phyloP scores from a whole-genome alignment of 2,329 filamentous ascomycete genomes.

The Thelonectria olida region DNA sequence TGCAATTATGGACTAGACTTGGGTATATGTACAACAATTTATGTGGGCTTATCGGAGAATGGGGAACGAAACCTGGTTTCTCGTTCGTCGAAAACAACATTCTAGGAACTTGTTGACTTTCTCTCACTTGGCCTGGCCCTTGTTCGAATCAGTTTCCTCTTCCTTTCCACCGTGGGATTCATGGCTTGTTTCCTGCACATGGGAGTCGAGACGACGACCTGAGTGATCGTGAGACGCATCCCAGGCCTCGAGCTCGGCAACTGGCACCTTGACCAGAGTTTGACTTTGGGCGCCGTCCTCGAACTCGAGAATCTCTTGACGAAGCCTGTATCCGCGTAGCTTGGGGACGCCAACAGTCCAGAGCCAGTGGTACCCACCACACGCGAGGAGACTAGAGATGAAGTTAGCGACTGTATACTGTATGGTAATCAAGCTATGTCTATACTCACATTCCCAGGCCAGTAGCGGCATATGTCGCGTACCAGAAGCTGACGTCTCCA shows the following conservation, averaged over 20 bases:
- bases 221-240: slow-evolving; percentile 66
- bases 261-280: slow-evolving; percentile 62
- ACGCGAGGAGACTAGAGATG: slow-evolving; percentile 55
- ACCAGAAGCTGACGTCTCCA: slow-evolving; percentile 78
- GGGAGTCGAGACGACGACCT: slow-evolving; percentile 30
- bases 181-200: background rate
- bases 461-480: slow-evolving; percentile 73
- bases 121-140: slow-evolving; percentile 6
- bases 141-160: slow-evolving; percentile 20
- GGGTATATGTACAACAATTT: background rate
- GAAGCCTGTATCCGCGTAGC: slow-evolving; percentile 61
- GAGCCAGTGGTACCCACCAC: slow-evolving; percentile 64
- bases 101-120: background rate
- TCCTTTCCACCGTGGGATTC: background rate
- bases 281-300: slow-evolving; percentile 55
- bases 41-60: background rate
- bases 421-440: background rate
- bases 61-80: background rate
- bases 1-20: background rate
- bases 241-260: slow-evolving; percentile 61
- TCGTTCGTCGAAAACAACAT: background rate
- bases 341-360: slow-evolving; percentile 67
- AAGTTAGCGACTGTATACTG: background rate
- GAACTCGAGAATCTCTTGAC: slow-evolving; percentile 62
- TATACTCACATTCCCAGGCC: slow-evolving; percentile 70